Base-by-base conservation (phyloP, 257 asterid species). In the Euphrasia confusa region DNA sequence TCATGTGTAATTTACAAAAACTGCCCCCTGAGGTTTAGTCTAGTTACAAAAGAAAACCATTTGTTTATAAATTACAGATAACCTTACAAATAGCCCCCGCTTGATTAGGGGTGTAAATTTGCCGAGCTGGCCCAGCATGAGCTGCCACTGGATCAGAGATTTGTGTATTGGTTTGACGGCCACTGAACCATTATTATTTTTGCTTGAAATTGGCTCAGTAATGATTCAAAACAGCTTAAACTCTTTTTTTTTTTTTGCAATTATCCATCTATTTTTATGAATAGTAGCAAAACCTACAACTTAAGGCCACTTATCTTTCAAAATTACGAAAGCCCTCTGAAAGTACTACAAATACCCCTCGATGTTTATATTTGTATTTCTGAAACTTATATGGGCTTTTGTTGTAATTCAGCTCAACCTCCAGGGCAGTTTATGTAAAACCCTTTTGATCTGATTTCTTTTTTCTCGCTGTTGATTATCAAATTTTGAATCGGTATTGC, bases 401-500 rank as follows among this genome's bases (percentile, higher is more conserved):
- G 2, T 18, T 50, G 56, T 50, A 50, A 15, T 50, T 50, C 28
- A 21, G 26, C 30, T 50, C 7, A 50, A 50, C 27, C 56, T 4
- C 56, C 5, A 1, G 56, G 56, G 28, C 21, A 50, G 9, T 50
- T 50, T 50, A 14, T 50, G 56, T 50, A 50, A 49, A 49, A 15
- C 27, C 10, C 9, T 49, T 15, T n/a, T 11, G 9, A 17, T 21
- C 6, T 21, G 50, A 45, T 4, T 21, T 21, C n/a, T 21, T 21
- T 12, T 53, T 52, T 44, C 64, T 35, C 2, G n/a, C 54, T 42
- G 17, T n/a, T 66, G 12, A 24, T 44, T 49, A 48, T 50, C 66
- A 59, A 75, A 60, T 61, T 45, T 65, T 56, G 63, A 33, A 21
- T 7, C 66, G 72, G 27, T 61, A 32, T 44, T 67, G 78, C 91